A percentile compares a stretch with the other conserved stretches of the same genome.
phyloP scores from a whole-genome alignment of 768 basidiomycete species.

The Pleurotus ostreatus region DNA sequence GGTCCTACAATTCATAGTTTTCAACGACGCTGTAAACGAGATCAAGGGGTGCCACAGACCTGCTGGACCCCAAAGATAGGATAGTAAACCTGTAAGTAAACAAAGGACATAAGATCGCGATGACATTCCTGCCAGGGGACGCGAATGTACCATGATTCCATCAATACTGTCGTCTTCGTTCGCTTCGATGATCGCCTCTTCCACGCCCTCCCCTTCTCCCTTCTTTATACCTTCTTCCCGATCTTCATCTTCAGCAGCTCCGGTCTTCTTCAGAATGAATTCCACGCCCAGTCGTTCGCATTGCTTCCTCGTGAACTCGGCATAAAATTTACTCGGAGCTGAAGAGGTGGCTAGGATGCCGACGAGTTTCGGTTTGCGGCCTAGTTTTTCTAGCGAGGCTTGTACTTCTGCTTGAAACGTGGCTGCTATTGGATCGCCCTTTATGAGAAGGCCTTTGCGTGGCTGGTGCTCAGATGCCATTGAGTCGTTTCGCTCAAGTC shows the following conservation, averaged over 20 bases:
- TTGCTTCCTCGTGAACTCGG: slow-evolving; percentile 88
- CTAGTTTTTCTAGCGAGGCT: slow-evolving; percentile 28
- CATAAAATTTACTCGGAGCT: slow-evolving; percentile 76
- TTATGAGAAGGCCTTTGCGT: slow-evolving; percentile 74
- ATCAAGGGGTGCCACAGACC: slow-evolving; percentile 39
- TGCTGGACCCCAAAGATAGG: slow-evolving; percentile 91
- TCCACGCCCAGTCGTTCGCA: slow-evolving; percentile 86
- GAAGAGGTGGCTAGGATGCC: slow-evolving; percentile 88
- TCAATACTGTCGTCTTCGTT: slow-evolving; percentile 83
- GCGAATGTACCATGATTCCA: slow-evolving; percentile 84
- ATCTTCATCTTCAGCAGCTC: slow-evolving; percentile 42
- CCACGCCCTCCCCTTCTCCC: slow-evolving; percentile 84
- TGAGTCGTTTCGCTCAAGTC: no score
- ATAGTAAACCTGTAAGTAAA: slow-evolving; percentile 76
- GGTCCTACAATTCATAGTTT: slow-evolving; percentile 54
- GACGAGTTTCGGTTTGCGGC: slow-evolving; percentile 68
- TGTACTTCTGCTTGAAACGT: slow-evolving; percentile 71
- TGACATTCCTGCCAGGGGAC: slow-evolving; percentile 4
- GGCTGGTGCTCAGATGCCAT: neutral
- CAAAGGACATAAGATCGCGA: neutral
- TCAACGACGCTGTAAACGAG: neutral
- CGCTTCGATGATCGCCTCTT: slow-evolving; percentile 93
- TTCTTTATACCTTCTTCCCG: slow-evolving; percentile 32
- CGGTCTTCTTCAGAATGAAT: slow-evolving; percentile 75
- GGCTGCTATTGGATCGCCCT: slow-evolving; percentile 72